Evolutionary conservation across 805 yeast genomes (phyloP).

Genomic region (Suhomyces kilbournensis): DNA sequence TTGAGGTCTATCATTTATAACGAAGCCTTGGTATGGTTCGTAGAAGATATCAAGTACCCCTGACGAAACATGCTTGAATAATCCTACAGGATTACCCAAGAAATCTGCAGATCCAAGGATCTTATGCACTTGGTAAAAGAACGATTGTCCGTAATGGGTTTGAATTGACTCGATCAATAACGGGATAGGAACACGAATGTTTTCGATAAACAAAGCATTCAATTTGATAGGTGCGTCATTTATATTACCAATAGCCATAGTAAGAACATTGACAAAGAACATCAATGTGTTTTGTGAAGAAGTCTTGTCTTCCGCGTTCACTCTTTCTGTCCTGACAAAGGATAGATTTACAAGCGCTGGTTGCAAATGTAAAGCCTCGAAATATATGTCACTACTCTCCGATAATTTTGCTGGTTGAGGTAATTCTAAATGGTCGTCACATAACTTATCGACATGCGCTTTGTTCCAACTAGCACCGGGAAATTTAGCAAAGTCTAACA

Average conservation of each 20-base stretch:
- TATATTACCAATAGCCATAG: constrained; percentile 96
- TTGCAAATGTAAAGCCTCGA: constrained; percentile 88
- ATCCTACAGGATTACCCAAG: constrained; percentile 95
- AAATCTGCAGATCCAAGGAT: constrained; percentile 95
- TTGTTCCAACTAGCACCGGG: constrained; percentile 80
- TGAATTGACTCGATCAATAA: constrained; percentile 64
- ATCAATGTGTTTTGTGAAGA: constrained; percentile 62
- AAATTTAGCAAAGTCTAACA: constrained; percentile 73
- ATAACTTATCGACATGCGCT: constrained; percentile 44
- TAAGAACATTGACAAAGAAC: constrained; percentile 78
- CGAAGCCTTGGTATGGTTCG: constrained; percentile 95
- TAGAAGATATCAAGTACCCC: constrained; percentile 96
- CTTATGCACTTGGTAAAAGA: constrained; percentile 87
- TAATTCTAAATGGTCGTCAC: constrained; percentile 60
- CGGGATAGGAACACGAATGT: constrained; percentile 82
- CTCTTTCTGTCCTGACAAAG: constrained; percentile 82
- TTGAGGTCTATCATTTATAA: constrained; percentile 92
- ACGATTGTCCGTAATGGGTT: constrained; percentile 89
- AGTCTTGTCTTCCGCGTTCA: constrained; percentile 60
- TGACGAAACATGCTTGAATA: constrained; percentile 87
- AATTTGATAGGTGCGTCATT: constrained; percentile 93
- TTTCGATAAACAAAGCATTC: constrained; percentile 84
- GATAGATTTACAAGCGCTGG: constrained; percentile 87
- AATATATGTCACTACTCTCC: constrained; percentile 73
- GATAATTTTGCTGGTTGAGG: constrained; percentile 65